Conservation (phyloP, 2,329 filamentous ascomycete species). For the Aspergillus piperis region DNA sequence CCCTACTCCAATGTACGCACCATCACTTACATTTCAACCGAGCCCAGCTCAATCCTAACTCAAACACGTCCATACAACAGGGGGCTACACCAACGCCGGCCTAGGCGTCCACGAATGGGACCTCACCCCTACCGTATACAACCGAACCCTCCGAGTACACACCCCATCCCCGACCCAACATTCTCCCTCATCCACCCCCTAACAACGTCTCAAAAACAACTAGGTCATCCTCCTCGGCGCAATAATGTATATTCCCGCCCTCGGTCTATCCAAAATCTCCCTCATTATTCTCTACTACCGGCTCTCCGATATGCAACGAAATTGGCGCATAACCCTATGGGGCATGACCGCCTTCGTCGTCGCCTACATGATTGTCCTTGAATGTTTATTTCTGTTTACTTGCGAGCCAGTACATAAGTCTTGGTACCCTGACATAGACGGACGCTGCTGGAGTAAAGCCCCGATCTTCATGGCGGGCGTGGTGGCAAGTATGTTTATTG, state of each 20-base stretch:
- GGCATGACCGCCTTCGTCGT: not conserved
- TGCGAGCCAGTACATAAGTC: not conserved
- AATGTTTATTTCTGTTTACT: not conserved
- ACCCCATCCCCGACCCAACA: not conserved
- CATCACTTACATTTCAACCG: too few species aligned
- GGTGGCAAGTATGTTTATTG: slow-evolving; percentile 4
- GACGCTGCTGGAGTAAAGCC: not conserved
- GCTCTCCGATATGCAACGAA: slow-evolving; percentile 5
- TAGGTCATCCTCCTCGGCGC: slow-evolving; percentile 2
- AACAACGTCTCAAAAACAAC: not conserved
- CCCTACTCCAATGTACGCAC: not conserved
- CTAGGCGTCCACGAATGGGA: slow-evolving; percentile 5
- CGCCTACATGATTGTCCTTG: not conserved
- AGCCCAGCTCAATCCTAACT: not conserved
- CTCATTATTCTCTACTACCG: slow-evolving; percentile 9
- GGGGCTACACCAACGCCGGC: slow-evolving; percentile 1
- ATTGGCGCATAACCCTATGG: slow-evolving; percentile 3
- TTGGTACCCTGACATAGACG: not conserved
- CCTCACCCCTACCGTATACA: not conserved
- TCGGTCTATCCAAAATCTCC: slow-evolving; percentile 5
- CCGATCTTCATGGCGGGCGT: not conserved
- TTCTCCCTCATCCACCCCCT: not conserved
- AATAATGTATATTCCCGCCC: slow-evolving; percentile 1
- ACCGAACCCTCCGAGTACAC: not conserved
- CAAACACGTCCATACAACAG: not conserved